Evolutionary conservation across 192 early-diverging fungal species (phyloP).

Genomic region (Gaertneriomyces semiglobifer): DNA sequence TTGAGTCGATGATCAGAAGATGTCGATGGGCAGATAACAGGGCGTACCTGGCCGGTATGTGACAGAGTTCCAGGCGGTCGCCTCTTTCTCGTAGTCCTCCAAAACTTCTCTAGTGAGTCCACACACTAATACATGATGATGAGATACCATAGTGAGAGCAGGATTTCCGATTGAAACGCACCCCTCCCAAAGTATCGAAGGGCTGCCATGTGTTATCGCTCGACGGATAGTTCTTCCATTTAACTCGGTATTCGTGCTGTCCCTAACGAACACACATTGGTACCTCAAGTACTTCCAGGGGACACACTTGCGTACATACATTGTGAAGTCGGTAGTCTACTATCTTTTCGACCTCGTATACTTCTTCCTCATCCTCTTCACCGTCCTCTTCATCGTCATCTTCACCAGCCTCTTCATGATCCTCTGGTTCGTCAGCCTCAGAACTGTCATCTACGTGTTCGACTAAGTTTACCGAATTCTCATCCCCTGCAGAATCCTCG

Average conservation of each 20-base stretch:
- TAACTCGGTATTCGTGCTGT: conserved; percentile 7
- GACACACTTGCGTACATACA: not conserved
- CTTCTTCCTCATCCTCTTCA: not conserved
- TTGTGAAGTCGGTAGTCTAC: not conserved
- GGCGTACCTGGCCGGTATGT: not conserved
- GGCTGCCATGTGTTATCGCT: not conserved
- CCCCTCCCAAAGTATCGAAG: not conserved
- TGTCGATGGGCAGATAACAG: too few species aligned
- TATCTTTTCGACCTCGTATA: not conserved
- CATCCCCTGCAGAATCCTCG: too few species aligned
- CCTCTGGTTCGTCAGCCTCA: not conserved
- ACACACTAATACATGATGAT: not conserved
- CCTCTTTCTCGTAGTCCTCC: not conserved
- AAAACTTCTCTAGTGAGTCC: conserved; percentile 1
- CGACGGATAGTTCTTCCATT: conserved; percentile 5
- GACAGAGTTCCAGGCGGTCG: not conserved
- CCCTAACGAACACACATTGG: not conserved
- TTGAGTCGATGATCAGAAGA: too few species aligned
- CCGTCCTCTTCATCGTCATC: not conserved
- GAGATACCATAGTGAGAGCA: too few species aligned
- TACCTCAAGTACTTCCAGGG: too few species aligned
- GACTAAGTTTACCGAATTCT: too few species aligned
- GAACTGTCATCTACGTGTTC: not conserved
- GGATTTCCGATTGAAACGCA: not conserved
- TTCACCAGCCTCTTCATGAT: not conserved